Base-by-base conservation (phyloP, 805 yeast species). In the Suhomyces prunicola region DNA sequence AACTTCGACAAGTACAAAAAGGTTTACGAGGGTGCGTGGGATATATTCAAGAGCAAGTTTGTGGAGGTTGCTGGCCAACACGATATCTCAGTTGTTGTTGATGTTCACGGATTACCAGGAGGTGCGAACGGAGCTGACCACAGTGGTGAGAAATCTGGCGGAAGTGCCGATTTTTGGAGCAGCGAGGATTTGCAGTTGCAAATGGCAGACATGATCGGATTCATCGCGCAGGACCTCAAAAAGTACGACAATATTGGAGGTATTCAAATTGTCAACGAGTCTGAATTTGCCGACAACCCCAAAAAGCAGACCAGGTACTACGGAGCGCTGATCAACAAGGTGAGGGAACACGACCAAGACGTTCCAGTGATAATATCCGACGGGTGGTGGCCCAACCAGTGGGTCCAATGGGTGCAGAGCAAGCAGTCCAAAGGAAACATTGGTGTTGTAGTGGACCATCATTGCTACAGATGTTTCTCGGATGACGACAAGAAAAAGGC, bases 51-150 rank as follows among this genome's bases (percentile, higher is more conserved):
- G 65, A 56, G 67, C 26, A 61, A 72, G 36, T 75, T 83, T 51
- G 76, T 91, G 42, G 74, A 77, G 45, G 80, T 74, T 49, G 97
- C 97, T 1, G 78, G 65, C 0, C 55, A 74, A 17, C 69, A 83
- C 59, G 76, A 80, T 29, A 93, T 93, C 53, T 87, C 90, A 10
- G 84, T 93, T 0, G 62, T 93, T 50, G 79, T 93, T 13, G 98
- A 93, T 68, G 62, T 93, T 44, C 98, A 94, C 69, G 97, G 88
- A 0, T 69, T 93, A 8, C 97, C 97, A 4, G 90, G 90, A 12
- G 97, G 97, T 36, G 97, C 97, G 23, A 93, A 94, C 63, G 80
- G 84, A 1, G 87, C 85, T 31, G 89, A 86, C 47, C 97, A 92
- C 67, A 84, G 93, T 60, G 98, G 98, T 8, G 85, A 84, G 49